A percentile compares a stretch with the other conserved stretches of the same genome.
phyloP scores from a whole-genome alignment of 192 early-diverging fungal species.

The Dispira simplex region DNA sequence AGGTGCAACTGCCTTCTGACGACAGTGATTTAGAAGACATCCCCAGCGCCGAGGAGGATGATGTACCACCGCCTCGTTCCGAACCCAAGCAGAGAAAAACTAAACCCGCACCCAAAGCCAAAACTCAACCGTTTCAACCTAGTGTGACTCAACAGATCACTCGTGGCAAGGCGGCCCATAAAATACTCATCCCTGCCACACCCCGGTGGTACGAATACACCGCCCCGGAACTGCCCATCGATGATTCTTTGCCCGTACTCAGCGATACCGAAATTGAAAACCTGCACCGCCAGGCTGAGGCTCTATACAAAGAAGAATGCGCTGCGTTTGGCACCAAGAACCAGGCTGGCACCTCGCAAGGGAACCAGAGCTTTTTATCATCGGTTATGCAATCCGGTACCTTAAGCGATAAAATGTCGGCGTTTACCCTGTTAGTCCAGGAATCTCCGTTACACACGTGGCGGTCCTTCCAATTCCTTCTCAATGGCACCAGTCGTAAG shows the following conservation, averaged over 20 bases:
- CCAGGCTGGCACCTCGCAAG: not conserved
- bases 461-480: constrained; percentile 52
- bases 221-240: not conserved
- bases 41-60: not conserved
- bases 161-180: not conserved
- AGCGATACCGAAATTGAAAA: not conserved
- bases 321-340: not conserved
- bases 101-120: not conserved
- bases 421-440: constrained; percentile 80
- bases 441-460: constrained; percentile 79
- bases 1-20: too few species aligned
- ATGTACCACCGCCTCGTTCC: not conserved
- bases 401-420: constrained; percentile 82
- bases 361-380: constrained; percentile 68
- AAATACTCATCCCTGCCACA: not conserved
- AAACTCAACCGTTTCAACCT: not conserved
- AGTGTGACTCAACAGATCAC: not conserved
- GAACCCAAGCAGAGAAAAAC: not conserved
- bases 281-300: not conserved
- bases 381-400: constrained; percentile 88
- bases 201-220: not conserved
- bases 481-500: constrained; percentile 83
- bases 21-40: too few species aligned
- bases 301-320: not conserved
- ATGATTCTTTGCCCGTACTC: not conserved